Base-by-base conservation (phyloP, 2,329 filamentous ascomycete species). In the Talaromyces sp. region DNA sequence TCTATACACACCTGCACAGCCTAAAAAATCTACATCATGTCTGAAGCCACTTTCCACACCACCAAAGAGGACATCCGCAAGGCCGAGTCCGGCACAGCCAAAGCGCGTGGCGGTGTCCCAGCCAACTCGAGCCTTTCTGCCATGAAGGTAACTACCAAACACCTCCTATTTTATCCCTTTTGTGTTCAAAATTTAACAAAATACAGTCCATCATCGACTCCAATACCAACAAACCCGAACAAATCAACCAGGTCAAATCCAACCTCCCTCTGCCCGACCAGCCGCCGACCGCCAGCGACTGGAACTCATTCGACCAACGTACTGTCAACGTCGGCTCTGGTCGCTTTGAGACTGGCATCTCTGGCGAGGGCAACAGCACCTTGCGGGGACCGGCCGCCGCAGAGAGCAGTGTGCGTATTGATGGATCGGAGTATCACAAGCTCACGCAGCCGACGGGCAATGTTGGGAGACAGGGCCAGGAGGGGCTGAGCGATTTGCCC, bases 261-360 rank as follows among this genome's bases (percentile, higher is more conserved):
- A 91, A 92, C 77, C 87, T 96, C 34, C 89, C 90, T 57, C 85
- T 93, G 57, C 91, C 91, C 18, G 90, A 94, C 2, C 82, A 93
- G 67, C 91, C 91, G 27, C 89, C 90, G 1, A 79, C 77, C n/a
- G 78, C 86, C n/a, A 89, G 89, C 5, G 90, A 95, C 81, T 92
- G 87, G 83, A 87, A 93, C 73, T 91, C 88, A 0, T 81, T 84
- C 57, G 89, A 94, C 69, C 82, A 82, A 34, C 79, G 84, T 65
- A 90, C 79, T 61, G 87, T 90, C 71, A 89, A 91, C 71, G 86
- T 90, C 55, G 89, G 89, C 65, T 85, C 87, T 40, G 88, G 89
- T 23, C 76, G 82, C 59, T 68, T 81, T 1, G 73, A 83, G 66
- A 83, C 79, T 58, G 81, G 83, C 64, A 76, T 87, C 53, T 84